Percentiles rank a stretch among this genome's conserved stretches.
phyloP scores from a whole-genome alignment of 2,329 filamentous ascomycete species.

The Sordariomycetes sp. region DNA sequence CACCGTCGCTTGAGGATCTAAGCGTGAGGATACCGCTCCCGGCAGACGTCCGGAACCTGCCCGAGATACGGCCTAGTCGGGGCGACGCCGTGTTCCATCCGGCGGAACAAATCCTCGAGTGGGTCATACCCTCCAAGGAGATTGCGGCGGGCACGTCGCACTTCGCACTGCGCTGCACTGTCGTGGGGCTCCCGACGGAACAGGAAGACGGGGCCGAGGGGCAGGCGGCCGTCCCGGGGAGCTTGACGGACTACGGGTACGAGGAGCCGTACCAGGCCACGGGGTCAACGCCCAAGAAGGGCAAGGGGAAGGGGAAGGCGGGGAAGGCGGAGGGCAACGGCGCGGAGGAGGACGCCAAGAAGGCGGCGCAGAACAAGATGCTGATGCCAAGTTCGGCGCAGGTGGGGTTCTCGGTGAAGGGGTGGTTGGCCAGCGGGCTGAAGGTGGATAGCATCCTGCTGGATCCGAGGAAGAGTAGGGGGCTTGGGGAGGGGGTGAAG shows the following conservation, averaged over 20 bases:
- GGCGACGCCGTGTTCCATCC: slow-evolving; percentile 78
- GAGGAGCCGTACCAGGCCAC: slow-evolving; percentile 44
- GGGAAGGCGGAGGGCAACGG: slow-evolving; percentile 15
- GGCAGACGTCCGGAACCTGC: slow-evolving; percentile 66
- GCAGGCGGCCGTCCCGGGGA: slow-evolving; percentile 36
- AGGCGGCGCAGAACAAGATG: slow-evolving; percentile 57
- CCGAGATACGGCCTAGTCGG: slow-evolving; percentile 67
- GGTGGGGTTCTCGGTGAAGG: slow-evolving; percentile 61
- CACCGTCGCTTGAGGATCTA: slow-evolving; percentile 64
- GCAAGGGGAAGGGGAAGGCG: slow-evolving; percentile 10
- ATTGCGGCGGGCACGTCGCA: slow-evolving; percentile 54
- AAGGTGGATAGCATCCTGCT: slow-evolving; percentile 59
- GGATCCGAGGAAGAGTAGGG: slow-evolving; percentile 70
- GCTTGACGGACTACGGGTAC: slow-evolving; percentile 39
- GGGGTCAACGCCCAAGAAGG: slow-evolving; percentile 9
- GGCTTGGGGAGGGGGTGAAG: slow-evolving; percentile 77
- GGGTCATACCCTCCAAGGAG: slow-evolving; percentile 73
- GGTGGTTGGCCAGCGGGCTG: slow-evolving; percentile 57
- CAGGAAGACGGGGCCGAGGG: slow-evolving; percentile 31
- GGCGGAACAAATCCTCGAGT: slow-evolving; percentile 64
- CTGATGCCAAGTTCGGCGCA: slow-evolving; percentile 72
- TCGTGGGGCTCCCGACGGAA: slow-evolving; percentile 51
- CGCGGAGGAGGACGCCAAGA: slow-evolving; percentile 39
- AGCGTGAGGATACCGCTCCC: slow-evolving; percentile 71
- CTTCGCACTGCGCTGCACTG: slow-evolving; percentile 69